Conservation (phyloP, 305 asterid genomes). For the Solanum hybrid region DNA sequence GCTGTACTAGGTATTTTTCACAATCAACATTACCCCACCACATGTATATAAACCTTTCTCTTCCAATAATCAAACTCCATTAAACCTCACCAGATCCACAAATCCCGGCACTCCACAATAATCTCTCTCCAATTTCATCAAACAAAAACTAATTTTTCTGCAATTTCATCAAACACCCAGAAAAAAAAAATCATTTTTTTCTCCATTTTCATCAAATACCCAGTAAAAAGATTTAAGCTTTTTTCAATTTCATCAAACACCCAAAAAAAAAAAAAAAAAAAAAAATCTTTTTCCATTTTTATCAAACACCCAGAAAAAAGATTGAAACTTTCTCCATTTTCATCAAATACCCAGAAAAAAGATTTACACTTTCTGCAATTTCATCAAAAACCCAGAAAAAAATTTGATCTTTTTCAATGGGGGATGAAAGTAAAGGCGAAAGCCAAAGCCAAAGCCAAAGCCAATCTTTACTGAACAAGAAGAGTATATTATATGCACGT, state of each 20-base stretch:
- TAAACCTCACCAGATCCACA: conserved; percentile 3
- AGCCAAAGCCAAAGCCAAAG: background rate
- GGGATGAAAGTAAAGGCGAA: conserved; percentile 11
- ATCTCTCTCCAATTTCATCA: background rate
- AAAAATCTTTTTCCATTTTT: too few relatives aligned
- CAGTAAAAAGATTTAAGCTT: background rate
- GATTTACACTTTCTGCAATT: background rate
- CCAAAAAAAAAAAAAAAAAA: background rate
- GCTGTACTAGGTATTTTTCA: background rate
- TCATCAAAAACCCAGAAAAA: background rate
- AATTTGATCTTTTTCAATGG: conserved; percentile 18
- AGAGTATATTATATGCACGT: conserved; percentile 21
- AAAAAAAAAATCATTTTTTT: background rate
- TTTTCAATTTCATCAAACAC: background rate
- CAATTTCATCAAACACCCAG: background rate
- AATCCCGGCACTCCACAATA: background rate
- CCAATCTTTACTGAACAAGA: conserved; percentile 21
- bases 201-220: background rate
- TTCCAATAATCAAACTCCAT: background rate
- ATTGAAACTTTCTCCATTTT: background rate
- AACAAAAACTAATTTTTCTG: background rate
- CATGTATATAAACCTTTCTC: background rate
- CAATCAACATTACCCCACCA: background rate
- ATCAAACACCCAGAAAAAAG: background rate
- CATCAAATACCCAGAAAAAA: background rate